These are phyloP conservation scores for Apium graveolens DNA, from an alignment of 129 eudicot genomes.

Conservation along the genomic window DNA sequence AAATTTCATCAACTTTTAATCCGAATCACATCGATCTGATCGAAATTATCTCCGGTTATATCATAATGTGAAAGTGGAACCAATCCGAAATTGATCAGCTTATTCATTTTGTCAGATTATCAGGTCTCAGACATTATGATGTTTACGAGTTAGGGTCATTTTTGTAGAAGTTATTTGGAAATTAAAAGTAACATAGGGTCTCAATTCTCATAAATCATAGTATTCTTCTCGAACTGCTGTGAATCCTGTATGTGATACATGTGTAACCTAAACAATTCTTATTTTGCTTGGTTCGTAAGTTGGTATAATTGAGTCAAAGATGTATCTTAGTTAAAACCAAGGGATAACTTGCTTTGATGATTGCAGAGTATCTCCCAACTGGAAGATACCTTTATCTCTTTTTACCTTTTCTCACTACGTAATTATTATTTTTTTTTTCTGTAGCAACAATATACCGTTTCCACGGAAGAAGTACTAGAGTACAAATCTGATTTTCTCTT, in stretches of 20 bases:
- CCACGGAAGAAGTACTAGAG: background rate
- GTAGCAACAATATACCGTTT: background rate
- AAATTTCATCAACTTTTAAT: too few relatives aligned
- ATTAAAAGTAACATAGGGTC: too few relatives aligned
- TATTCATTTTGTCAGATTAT: too few relatives aligned
- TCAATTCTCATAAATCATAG: too few relatives aligned
- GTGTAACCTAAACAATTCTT: background rate
- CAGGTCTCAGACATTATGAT: too few relatives aligned
- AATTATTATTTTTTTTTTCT: background rate
- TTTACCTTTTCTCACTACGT: constrained; percentile 10
- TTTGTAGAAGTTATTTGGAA: too few relatives aligned
- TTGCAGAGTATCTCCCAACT: constrained; percentile 44
- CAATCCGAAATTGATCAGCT: too few relatives aligned
- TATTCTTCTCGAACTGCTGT: background rate
- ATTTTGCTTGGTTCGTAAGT: background rate
- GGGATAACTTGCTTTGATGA: constrained; percentile 61
- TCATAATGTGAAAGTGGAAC: too few relatives aligned
- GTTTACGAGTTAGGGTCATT: too few relatives aligned
- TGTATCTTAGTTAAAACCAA: constrained; percentile 25
- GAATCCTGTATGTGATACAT: background rate
- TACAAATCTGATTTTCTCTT: background rate
- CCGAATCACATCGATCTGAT: too few relatives aligned
- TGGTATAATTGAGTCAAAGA: constrained; percentile 34
- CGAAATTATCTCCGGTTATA: too few relatives aligned
- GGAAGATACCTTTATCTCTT: constrained; percentile 23